These are phyloP conservation scores for Kregervanrija fluxuum DNA, from an alignment of 805 yeast species.

Conservation along the genomic window DNA sequence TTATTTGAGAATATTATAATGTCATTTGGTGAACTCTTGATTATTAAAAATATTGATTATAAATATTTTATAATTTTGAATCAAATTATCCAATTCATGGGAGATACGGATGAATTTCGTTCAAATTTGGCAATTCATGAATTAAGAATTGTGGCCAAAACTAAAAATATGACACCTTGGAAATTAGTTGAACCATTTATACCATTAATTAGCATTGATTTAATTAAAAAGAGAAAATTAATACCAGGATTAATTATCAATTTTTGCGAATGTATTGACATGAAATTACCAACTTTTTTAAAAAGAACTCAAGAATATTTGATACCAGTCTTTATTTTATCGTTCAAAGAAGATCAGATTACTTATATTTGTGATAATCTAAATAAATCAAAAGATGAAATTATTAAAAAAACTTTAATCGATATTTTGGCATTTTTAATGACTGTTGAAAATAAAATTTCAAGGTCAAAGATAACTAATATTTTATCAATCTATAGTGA, in stretches of 20 bases:
- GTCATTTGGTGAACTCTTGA: conserved; percentile 60
- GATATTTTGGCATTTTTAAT: conserved; percentile 53
- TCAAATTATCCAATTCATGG: conserved; percentile 58
- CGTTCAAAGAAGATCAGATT: conserved; percentile 55
- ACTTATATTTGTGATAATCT: conserved; percentile 52
- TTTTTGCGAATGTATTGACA: conserved; percentile 59
- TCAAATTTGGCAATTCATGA: conserved; percentile 64
- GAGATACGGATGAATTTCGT: conserved; percentile 57
- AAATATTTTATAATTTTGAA: conserved; percentile 58
- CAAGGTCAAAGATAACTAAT: conserved; percentile 42
- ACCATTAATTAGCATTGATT: conserved; percentile 58
- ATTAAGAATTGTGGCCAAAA: conserved; percentile 49
- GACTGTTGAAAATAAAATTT: conserved; percentile 41
- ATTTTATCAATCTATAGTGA: conserved; percentile 49
- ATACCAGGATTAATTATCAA: conserved; percentile 49
- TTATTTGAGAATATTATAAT: conserved; percentile 53
- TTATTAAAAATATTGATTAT: conserved; percentile 53
- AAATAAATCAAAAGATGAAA: conserved; percentile 35
- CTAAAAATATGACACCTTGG: conserved; percentile 62
- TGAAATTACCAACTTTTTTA: conserved; percentile 55
- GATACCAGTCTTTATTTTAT: conserved; percentile 67
- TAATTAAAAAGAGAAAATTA: conserved; percentile 45
- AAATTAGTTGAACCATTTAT: conserved; percentile 73
- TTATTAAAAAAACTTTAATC: conserved; percentile 43
- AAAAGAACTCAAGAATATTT: conserved; percentile 65